These are phyloP conservation scores for Spatholobus suberectus DNA, from an alignment of 306 rosid genomes.

Conservation along the genomic window DNA sequence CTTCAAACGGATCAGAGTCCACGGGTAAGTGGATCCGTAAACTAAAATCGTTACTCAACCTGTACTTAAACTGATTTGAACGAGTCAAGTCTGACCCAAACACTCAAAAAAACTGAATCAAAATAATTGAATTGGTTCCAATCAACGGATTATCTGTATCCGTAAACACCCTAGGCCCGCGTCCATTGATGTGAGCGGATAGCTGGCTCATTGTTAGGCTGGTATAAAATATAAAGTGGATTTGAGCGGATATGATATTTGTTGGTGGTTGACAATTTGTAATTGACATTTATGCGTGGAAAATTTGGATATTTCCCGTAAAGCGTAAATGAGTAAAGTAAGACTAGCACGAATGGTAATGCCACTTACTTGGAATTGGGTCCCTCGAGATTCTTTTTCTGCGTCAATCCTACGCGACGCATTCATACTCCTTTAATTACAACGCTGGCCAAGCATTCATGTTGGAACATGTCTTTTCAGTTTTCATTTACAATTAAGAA, in stretches of 20 bases:
- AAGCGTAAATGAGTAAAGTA: not conserved
- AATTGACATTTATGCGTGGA: not conserved
- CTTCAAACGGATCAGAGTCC: no score
- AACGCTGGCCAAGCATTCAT: not conserved
- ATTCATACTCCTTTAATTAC: constrained; percentile 19
- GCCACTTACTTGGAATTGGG: constrained; percentile 36
- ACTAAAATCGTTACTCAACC: no score
- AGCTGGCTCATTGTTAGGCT: not conserved
- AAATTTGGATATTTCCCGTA: not conserved
- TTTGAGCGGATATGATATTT: not conserved
- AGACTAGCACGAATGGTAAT: not conserved
- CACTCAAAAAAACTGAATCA: no score
- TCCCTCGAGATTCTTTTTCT: constrained; percentile 19
- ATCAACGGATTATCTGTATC: no score
- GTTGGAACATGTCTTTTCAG: not conserved
- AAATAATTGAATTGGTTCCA: no score
- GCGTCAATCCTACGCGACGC: constrained; percentile 45
- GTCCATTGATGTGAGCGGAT: not conserved
- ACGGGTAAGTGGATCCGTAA: no score
- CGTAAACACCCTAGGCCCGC: no score
- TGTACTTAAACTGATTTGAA: no score
- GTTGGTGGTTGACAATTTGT: constrained; percentile 12
- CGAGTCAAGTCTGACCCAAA: no score
- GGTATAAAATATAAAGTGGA: not conserved
- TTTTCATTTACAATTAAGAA: not conserved